Conservation (phyloP, 2,329 filamentous ascomycete genomes). For the Curvularia eragrostidis region DNA sequence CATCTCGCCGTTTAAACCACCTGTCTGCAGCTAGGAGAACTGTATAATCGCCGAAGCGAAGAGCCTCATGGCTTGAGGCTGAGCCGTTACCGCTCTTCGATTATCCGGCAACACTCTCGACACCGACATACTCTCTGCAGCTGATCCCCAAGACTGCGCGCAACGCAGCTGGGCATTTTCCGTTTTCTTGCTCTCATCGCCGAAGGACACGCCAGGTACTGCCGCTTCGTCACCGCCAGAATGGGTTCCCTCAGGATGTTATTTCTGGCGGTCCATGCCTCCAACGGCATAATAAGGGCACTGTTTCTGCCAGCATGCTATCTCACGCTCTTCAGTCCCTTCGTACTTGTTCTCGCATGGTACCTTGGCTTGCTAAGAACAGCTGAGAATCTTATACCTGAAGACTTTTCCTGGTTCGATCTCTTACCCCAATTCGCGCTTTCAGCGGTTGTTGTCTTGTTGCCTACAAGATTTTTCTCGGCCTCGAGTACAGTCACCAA, state of each 20-base stretch:
- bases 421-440: constrained; percentile 41
- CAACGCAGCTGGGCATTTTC: constrained; percentile 11
- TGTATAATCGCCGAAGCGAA: constrained; percentile 13
- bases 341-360: constrained; percentile 32
- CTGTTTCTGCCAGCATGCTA: constrained; percentile 47
- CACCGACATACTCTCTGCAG: constrained; percentile 7
- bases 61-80: constrained; percentile 20
- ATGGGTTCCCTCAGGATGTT: constrained; percentile 44
- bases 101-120: background rate
- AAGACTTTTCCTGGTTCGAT: constrained; percentile 38
- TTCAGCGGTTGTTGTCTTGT: constrained; percentile 32
- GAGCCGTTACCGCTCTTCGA: constrained; percentile 14
- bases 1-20: constrained; percentile 1
- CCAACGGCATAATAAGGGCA: constrained; percentile 41
- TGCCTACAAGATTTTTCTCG: constrained; percentile 44
- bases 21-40: background rate
- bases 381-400: constrained; percentile 27
- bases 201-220: constrained; percentile 8
- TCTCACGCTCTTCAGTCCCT: constrained; percentile 39
- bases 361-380: constrained; percentile 33
- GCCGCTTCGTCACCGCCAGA: constrained; percentile 16
- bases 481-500: constrained; percentile 20
- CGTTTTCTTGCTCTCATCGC: constrained; percentile 13
- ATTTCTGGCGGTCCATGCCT: constrained; percentile 45
- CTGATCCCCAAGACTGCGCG: constrained; percentile 1